phyloP scores from a whole-genome alignment of 2,329 filamentous ascomycete genomes.

The Pseudogymnoascus sp. region DNA sequence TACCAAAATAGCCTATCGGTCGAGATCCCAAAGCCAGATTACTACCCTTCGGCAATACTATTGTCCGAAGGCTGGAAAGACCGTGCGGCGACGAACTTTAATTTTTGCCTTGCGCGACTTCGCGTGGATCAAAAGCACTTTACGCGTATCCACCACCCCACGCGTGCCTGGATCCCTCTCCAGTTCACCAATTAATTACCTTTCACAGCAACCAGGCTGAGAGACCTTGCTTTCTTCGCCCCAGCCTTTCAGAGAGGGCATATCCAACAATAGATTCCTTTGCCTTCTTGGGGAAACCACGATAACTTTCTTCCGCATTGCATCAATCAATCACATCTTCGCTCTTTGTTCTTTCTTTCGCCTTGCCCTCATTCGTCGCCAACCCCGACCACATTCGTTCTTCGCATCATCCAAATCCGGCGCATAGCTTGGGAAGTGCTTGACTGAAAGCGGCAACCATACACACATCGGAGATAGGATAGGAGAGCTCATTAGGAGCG shows the following conservation, averaged over 20 bases:
- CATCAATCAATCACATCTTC: neutral
- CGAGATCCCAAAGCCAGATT: neutral
- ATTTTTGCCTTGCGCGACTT: neutral
- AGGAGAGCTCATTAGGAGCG: neutral
- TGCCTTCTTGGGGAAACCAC: neutral
- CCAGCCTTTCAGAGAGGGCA: neutral
- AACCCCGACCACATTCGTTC: neutral
- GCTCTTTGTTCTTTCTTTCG: neutral
- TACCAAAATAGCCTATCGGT: neutral
- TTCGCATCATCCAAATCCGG: slow-evolving; percentile 4
- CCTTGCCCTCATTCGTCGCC: neutral
- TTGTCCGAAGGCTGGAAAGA: neutral
- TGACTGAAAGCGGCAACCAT: neutral
- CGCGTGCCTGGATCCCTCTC: neutral
- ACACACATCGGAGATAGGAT: neutral
- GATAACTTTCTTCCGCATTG: neutral
- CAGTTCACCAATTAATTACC: slow-evolving; percentile 1
- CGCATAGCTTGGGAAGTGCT: neutral
- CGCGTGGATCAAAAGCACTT: neutral
- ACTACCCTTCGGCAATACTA: neutral
- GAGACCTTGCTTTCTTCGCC: slow-evolving; percentile 4
- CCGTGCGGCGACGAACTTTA: neutral
- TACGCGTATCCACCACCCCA: slow-evolving; percentile 7
- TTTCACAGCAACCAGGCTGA: neutral
- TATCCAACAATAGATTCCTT: neutral